These are phyloP conservation scores for Pseudogymnoascus verrucosus DNA, from an alignment of 2,329 filamentous ascomycete species.

Conservation along the genomic window DNA sequence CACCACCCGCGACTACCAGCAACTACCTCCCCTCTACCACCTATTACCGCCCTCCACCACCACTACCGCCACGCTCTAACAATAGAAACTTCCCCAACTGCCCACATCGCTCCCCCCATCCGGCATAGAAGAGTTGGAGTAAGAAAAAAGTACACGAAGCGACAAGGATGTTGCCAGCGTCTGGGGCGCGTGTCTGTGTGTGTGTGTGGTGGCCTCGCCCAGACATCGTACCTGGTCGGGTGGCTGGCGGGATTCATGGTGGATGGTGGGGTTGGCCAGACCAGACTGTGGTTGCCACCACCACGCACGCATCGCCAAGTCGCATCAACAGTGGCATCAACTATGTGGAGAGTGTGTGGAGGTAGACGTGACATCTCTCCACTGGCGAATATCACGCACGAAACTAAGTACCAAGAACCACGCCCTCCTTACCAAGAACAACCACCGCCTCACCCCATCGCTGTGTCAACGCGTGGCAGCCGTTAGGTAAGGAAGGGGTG, in stretches of 20 bases:
- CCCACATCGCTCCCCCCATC: not conserved
- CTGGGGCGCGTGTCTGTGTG: not conserved
- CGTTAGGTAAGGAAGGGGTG: not conserved
- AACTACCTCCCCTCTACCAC: not conserved
- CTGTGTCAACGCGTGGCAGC: not conserved
- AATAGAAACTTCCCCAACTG: not conserved
- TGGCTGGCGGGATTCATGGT: not conserved
- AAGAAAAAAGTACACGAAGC: not conserved
- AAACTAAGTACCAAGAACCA: not conserved
- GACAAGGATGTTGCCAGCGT: not conserved
- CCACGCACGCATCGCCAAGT: not conserved
- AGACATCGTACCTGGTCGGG: not conserved
- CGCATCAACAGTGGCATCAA: too few relatives aligned
- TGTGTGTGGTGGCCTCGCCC: not conserved
- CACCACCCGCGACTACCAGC: not conserved
- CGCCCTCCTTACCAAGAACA: too few relatives aligned
- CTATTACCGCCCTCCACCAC: not conserved
- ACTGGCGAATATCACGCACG: not conserved
- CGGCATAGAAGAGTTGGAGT: not conserved
- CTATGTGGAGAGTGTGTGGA: not conserved
- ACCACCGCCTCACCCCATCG: not conserved
- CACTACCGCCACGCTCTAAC: not conserved
- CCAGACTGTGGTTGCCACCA: not conserved
- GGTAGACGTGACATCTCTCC: not conserved
- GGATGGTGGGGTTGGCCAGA: not conserved